Base-by-base conservation (phyloP, 148 eudicot species). In the Bassia scoparia region DNA sequence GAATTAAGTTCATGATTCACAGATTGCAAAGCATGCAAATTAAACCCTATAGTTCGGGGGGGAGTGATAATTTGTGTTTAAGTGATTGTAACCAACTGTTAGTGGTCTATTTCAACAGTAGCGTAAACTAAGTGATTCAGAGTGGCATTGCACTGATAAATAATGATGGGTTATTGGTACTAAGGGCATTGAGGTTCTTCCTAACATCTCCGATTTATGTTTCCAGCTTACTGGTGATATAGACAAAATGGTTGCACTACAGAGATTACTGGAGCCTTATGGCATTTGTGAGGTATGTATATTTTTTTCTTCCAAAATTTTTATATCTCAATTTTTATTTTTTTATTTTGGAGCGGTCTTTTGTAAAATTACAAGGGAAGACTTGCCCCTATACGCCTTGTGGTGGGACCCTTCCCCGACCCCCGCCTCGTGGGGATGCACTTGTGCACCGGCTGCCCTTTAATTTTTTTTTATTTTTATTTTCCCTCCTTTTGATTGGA, bases 201-300 rank as follows among this genome's bases (percentile, higher is more conserved):
- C 49, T 64, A 64, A 64, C 12, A 12, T 34, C 10, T 64, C 31
- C 41, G 68, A 37, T 10, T 64, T 64, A 34, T 70, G 10, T 74
- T 23, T 73, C 50, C 87, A 94, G 97, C 82, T 94, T 53, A 86
- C 96, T 5, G 97, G 98, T 77, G 98, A 88, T 79, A 35, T 89
- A 37, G 63, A 84, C 72, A 94, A 94, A 89, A 88, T 94, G 97
- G 86, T 91, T 68, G 98, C 97, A 5, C 73, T 94, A 70, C 98
- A 94, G 81, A 86, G 89, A 80, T 73, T 94, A 71, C 67, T 94
- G 80, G 98, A 94, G 84, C 92, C 96, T 43, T 91, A 81, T 76
- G 97, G 97, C 58, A 91, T 94, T 65, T 94, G 98, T 81, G 98
- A 94, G 98, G 98, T 94, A n/a, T 66, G 92, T 83, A 29, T 21